Base-by-base conservation (phyloP, 2,329 filamentous ascomycete genomes). In the Monilinia fructigena region DNA sequence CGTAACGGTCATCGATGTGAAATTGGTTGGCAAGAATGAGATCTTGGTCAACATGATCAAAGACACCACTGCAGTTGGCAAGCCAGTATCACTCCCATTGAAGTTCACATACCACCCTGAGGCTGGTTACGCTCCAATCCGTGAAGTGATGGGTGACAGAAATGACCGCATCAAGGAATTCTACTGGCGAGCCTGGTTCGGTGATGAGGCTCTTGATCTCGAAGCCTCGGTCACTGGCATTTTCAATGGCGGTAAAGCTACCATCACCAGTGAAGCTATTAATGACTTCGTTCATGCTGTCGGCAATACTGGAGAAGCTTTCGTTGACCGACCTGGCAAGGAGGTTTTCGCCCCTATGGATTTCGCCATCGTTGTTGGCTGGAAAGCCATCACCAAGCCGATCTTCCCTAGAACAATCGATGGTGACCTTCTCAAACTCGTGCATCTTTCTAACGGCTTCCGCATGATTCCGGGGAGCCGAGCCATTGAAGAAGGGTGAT, bases 141-240 rank as follows among this genome's bases (percentile, higher is more conserved):
- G 90, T 69, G 95, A 99, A 79, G 90, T 98, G 70, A 99, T 99
- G 95, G 86, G 93, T 47, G 90, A 87, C 65, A 92, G 95, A 76
- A 99, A 99, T 77, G 94, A 99, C 77, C 91, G 92, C 71, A 98
- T 99, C 83, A 99, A 99, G 83, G 92, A 97, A 79, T 99, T 99
- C 78, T 99, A 99, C 84, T 99, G 96, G 88, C 89, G 89, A 73
- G 89, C 96, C 71, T 99, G 95, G 95, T 99, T 99, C 74, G 95
- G 93, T 53, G 85, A 93, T 68, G 93, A 97, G 75, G 80, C 84
- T 54, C 84, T 96, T 61, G 89, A 96, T 65, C 91, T 97, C 65
- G 89, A 97, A 74, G 89, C 90, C 20, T 84, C 91, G 47, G 91
- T 97, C 63, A 93, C 92, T 7, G 90, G 91, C 76, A 89, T 88